Evolutionary conservation across 1,139 yeast species (phyloP), one percentile per base, ranked within the genome.

Genomic region (Kurtzmaniella quercitrusa): DNA sequence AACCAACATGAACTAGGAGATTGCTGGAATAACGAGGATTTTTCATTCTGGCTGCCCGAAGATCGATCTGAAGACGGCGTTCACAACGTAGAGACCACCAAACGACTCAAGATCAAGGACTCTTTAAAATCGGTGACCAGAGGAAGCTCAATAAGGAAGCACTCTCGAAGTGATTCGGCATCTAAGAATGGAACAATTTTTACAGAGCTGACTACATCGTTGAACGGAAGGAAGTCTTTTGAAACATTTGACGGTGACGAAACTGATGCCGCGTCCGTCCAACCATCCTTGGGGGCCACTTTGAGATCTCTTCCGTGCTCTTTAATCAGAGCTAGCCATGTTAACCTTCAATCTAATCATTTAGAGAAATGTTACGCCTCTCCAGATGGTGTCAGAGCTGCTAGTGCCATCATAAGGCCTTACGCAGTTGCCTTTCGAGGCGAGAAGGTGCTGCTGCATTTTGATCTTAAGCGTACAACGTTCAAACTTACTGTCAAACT

Each of bases 21-120:
- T 60, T 63, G 76, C 33, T 91, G 97, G 95, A 91, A 91, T 56
- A 82, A 88, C 50, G 98, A 91, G 57, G 98, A 91, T 60, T 82
- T 93, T 54, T 86, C 96, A 0, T 79, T 91, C 46, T 89, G 86
- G 86, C 84, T 93, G 2, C 64, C 69, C 3, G 94, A 87, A 47
- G 91, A 85, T 54, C 57, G 72, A 18, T 60, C 63, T 42, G 42
- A 36, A 14, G 15, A 15, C 5, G 39, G 39, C 12, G 21, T 52
- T 11, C 14, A 19, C 14, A 20, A 34, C 3, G 19, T 34, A n/a
- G 37, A 34, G 20, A 34, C 37, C 4, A 19, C 26, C 6, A 34
- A 11, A 8, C 19, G 26, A 14, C 26, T 34, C 7, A 34, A 19
- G 15, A 5, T 34, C 14, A 34, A 34, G 14, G 37, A 34, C 14